These are phyloP conservation scores for Platanthera zijinensis DNA, from an alignment of 106 monocot species.

Conservation along the genomic window DNA sequence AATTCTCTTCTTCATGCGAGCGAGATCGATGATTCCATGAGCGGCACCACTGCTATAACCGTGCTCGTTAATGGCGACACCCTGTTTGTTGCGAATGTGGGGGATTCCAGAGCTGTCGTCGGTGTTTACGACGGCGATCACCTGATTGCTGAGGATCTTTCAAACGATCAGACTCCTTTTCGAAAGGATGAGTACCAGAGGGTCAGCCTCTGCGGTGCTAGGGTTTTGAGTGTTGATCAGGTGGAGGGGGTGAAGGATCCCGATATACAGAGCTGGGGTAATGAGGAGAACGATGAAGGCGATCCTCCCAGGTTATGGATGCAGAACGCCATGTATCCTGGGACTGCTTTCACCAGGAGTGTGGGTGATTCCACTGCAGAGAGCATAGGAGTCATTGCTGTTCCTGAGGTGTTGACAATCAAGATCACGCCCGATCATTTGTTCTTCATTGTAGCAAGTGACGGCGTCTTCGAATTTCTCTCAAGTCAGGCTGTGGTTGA, in stretches of 20 bases:
- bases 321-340: slow-evolving; percentile 68
- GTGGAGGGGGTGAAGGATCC: slow-evolving; percentile 72
- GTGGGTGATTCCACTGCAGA: slow-evolving; percentile 79
- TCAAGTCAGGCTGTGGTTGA: slow-evolving; percentile 78
- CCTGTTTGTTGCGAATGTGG: slow-evolving; percentile 73
- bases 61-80: slow-evolving; percentile 50
- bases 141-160: slow-evolving; percentile 53
- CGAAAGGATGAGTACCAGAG: slow-evolving; percentile 78
- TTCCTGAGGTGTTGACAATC: slow-evolving; percentile 56
- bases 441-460: slow-evolving; percentile 82
- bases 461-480: slow-evolving; percentile 87
- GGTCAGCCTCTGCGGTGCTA: slow-evolving; percentile 58
- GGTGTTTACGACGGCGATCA: slow-evolving; percentile 35
- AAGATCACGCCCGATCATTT: slow-evolving; percentile 44
- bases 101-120: slow-evolving; percentile 69
- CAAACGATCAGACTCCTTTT: slow-evolving; percentile 78
- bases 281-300: slow-evolving; percentile 59
- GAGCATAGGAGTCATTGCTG: slow-evolving; percentile 64
- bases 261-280: slow-evolving; percentile 48
- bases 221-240: slow-evolving; percentile 72
- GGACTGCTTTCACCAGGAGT: slow-evolving; percentile 87
- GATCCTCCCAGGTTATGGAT: slow-evolving; percentile 91
- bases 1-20: slow-evolving; percentile 50
- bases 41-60: slow-evolving; percentile 74
- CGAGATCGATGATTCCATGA: slow-evolving; percentile 74